These are phyloP conservation scores for Dictyostelium intermedium DNA, from an alignment of 78 protist species.

Conservation along the genomic window DNA sequence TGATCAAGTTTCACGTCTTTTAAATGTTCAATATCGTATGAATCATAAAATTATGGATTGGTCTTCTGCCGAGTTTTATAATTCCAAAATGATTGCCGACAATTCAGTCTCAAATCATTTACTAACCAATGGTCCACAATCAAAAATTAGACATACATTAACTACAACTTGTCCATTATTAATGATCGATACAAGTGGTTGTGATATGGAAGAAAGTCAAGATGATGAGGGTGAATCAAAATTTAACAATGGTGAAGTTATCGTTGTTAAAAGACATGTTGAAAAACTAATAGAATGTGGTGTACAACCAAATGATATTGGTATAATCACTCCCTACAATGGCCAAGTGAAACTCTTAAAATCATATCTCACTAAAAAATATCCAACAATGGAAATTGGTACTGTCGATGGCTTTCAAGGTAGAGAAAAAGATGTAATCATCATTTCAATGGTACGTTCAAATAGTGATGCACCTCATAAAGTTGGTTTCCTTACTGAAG, in stretches of 20 bases:
- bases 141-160: slow-evolving; percentile 16
- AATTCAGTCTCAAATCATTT: slow-evolving; percentile 79
- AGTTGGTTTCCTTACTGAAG: slow-evolving; percentile 86
- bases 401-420: slow-evolving; percentile 97
- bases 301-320: slow-evolving; percentile 58
- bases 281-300: slow-evolving; percentile 62
- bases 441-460: slow-evolving; percentile 85
- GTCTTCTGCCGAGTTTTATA: slow-evolving; percentile 85
- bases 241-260: slow-evolving; percentile 88
- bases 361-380: background rate
- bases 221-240: slow-evolving; percentile 74
- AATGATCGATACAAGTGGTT: slow-evolving; percentile 79
- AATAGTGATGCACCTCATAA: slow-evolving; percentile 59
- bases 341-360: slow-evolving; percentile 87
- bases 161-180: slow-evolving; percentile 56
- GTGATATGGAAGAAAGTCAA: slow-evolving; percentile 49
- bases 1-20: slow-evolving; percentile 53
- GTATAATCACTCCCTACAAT: slow-evolving; percentile 93
- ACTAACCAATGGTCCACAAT: background rate
- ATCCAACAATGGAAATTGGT: slow-evolving; percentile 85
- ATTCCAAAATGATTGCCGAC: slow-evolving; percentile 81
- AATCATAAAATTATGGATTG: slow-evolving; percentile 84
- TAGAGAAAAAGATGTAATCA: slow-evolving; percentile 93
- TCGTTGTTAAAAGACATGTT: slow-evolving; percentile 62
- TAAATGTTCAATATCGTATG: slow-evolving; percentile 93